Evolutionary conservation across 768 basidiomycete genomes (phyloP), one percentile per base, ranked within the genome.

Genomic region (Nidularia pulvinata): DNA sequence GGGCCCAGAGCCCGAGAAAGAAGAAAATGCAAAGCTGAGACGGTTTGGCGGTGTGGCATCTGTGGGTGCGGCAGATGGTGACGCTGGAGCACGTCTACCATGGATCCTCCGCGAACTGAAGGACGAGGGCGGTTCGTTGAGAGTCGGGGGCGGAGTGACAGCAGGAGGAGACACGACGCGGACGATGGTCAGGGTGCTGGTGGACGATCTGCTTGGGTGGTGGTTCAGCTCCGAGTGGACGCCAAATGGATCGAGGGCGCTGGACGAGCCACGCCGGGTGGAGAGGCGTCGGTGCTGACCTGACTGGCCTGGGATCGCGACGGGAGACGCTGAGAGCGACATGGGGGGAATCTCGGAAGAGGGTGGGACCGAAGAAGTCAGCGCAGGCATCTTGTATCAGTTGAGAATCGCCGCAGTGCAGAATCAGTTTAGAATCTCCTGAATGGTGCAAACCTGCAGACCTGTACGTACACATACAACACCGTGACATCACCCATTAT

Each of bases 121-220:
- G 30, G 66, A 65, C 7, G 64, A 48, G 25, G 72, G 74, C 10
- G 75, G 74, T 19, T 69, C 72, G 54, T 73, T 67, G 47, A 67
- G 62, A 42, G 57, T 50, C n/a, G n/a, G n/a, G 16, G 61, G 57
- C 4, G 72, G 63, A 56, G 65, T 63, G 47, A 66, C 60, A 19
- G 62, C 64, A 35, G 60, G 65, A 33, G 55, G 61, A 57, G 63
- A 68, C 49, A 19, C 22, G 45, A 91, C 84, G 51, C 87, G 86
- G 25, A 91, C 86, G 69, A 93, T 92, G 49, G 89, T 91, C 39
- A 92, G 75, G 3, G 74, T 83, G 67, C 81, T 85, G 25, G 82
- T 84, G 0, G 84, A 79, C 2, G 81, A 75, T 55, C 85, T 74
- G 52, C 72, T 71, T 2, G 80, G 79, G 63, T 82, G 78, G 52